Conservation (phyloP, 2,329 filamentous ascomycete species). For the Amesomyces nigricolor region DNA sequence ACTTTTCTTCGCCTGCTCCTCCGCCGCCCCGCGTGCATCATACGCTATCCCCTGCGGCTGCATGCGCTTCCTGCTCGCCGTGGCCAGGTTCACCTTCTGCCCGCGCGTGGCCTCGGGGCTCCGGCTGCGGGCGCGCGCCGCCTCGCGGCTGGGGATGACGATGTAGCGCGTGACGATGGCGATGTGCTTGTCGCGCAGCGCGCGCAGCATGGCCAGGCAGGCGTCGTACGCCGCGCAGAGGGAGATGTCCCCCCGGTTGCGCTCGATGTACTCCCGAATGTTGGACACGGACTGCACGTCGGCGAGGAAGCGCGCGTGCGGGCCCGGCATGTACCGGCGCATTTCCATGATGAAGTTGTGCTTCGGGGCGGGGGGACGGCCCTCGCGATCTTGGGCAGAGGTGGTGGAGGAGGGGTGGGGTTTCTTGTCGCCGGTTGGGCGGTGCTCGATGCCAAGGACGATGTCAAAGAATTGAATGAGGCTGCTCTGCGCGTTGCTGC, state of each 20-base stretch:
- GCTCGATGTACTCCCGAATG: conserved; percentile 75
- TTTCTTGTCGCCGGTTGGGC: conserved; percentile 71
- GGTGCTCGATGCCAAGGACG: conserved; percentile 80
- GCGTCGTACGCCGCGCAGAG: conserved; percentile 83
- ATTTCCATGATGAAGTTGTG: conserved; percentile 97
- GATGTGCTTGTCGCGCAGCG: conserved; percentile 88
- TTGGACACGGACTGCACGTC: conserved; percentile 77
- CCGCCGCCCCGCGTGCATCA: conserved; percentile 20
- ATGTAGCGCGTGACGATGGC: conserved; percentile 95
- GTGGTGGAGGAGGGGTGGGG: conserved; percentile 32
- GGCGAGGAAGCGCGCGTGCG: conserved; percentile 81
- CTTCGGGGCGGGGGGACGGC: conserved; percentile 45
- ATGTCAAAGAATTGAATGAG: conserved; percentile 97
- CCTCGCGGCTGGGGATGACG: conserved; percentile 77
- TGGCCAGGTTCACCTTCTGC: conserved; percentile 54
- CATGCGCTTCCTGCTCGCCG: conserved; percentile 42
- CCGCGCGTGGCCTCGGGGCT: conserved; percentile 46
- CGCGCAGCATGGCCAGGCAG: conserved; percentile 64
- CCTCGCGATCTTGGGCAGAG: conserved; percentile 37
- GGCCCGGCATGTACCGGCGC: conserved; percentile 93
- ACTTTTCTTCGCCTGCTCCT: conserved; percentile 35
- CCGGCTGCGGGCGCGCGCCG: conserved; percentile 54
- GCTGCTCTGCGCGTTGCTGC: conserved; percentile 95
- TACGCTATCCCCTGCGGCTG: conserved; percentile 32
- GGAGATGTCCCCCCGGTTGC: conserved; percentile 52